Conservation (phyloP, 441 rosid species). For the Populus hybrid region DNA sequence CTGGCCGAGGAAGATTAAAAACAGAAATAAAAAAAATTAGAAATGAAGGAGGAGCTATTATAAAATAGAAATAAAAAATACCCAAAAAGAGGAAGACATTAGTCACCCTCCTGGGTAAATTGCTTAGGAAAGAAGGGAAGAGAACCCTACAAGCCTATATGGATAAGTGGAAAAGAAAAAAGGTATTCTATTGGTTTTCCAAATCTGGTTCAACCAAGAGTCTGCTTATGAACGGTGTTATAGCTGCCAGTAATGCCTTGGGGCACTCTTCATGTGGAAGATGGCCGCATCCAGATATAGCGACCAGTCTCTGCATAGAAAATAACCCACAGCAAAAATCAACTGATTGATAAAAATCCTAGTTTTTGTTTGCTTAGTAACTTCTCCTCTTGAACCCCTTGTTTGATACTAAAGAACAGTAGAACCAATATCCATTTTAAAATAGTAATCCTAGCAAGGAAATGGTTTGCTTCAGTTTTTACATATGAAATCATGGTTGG, state of each 20-base stretch:
- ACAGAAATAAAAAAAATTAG: neutral
- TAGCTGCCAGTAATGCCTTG: constrained; percentile 82
- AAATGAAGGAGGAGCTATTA: constrained; percentile 22
- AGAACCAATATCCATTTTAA: no score
- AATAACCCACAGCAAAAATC: neutral
- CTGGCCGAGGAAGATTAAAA: neutral
- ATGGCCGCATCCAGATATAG: constrained; percentile 95
- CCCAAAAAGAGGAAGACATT: constrained; percentile 31
- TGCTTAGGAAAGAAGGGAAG: constrained; percentile 11
- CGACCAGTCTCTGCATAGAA: constrained; percentile 75
- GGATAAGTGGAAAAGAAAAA: constrained; percentile 10
- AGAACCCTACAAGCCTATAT: constrained; percentile 31
- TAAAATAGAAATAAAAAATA: constrained; percentile 34
- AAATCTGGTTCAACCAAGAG: constrained; percentile 45
- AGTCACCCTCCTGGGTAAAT: constrained; percentile 30
- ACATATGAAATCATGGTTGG: no score
- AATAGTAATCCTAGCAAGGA: no score
- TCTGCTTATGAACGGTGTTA: constrained; percentile 78
- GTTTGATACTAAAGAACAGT: no score
- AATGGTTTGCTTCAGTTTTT: no score
- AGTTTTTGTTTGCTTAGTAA: neutral
- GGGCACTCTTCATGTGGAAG: constrained; percentile 99
- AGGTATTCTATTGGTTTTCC: constrained; percentile 37
- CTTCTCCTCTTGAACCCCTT: no score
- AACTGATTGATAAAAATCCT: neutral